Percentiles rank a stretch among this genome's conserved stretches.
These are phyloP conservation scores for Cyberlindnera meyerae DNA, from an alignment of 805 yeast genomes.

Conservation along the genomic window DNA sequence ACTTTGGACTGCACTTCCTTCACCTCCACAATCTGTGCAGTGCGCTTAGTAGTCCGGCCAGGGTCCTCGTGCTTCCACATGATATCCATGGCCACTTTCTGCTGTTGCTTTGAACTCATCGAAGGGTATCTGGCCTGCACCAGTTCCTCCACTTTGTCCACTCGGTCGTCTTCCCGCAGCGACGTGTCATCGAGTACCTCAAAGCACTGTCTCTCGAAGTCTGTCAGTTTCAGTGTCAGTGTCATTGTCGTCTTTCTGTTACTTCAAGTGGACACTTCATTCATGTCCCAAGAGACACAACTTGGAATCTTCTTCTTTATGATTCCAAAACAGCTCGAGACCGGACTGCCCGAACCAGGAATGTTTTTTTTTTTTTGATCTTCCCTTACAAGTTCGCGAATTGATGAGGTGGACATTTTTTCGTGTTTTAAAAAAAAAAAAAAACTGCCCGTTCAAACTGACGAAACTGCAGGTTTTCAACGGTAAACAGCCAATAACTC, in stretches of 20 bases:
- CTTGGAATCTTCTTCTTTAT: too few species aligned
- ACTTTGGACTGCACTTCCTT: conserved; percentile 15
- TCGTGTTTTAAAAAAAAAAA: conserved; percentile 5
- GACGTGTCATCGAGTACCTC: conserved; percentile 27
- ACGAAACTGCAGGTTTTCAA: too few species aligned
- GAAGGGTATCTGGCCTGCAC: conserved; percentile 22
- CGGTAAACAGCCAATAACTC: too few species aligned
- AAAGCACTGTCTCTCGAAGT: conserved; percentile 28
- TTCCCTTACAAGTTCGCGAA: too few species aligned
- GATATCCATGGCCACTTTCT: conserved; percentile 35
- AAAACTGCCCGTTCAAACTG: background rate
- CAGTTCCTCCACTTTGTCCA: conserved; percentile 33
- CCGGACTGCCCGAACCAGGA: too few species aligned
- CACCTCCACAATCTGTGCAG: conserved; percentile 21
- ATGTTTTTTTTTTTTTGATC: too few species aligned
- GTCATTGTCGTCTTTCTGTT: too few species aligned
- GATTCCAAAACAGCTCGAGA: too few species aligned
- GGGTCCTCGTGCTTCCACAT: conserved; percentile 38
- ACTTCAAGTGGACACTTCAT: too few species aligned
- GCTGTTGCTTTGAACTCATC: conserved; percentile 24
- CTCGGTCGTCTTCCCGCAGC: conserved; percentile 34
- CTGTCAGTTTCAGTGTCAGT: too few species aligned
- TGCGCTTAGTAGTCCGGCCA: conserved; percentile 10
- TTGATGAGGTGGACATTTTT: too few species aligned
- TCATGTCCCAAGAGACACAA: too few species aligned